phyloP scores from a whole-genome alignment of 106 monocot genomes.

The Acorus calamus region DNA sequence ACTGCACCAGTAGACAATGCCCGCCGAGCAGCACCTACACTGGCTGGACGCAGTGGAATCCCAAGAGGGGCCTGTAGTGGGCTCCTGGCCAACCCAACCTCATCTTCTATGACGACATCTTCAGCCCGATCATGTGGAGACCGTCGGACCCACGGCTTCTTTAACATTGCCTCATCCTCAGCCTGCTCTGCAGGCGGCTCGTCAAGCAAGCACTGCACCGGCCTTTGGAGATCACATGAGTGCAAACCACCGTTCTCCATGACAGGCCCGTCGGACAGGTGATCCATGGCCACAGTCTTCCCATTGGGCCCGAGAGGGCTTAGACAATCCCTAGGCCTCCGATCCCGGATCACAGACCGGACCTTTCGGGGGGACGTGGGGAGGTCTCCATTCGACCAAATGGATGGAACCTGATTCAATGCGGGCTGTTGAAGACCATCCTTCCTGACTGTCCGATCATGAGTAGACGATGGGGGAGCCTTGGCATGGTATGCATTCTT shows the following conservation, averaged over 20 bases:
- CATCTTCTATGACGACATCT: slow-evolving; percentile 6
- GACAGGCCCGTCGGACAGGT: slow-evolving; percentile 7
- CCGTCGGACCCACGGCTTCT: slow-evolving; percentile 1
- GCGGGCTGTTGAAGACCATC: no score
- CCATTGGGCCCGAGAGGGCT: slow-evolving; percentile 43
- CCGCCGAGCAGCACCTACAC: slow-evolving; percentile 39
- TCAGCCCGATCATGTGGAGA: slow-evolving; percentile 1
- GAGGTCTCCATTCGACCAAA: slow-evolving; percentile 44
- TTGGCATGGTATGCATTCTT: slow-evolving; percentile 49
- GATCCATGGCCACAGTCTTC: slow-evolving; percentile 13
- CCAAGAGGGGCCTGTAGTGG: slow-evolving; percentile 72
- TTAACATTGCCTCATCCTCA: slow-evolving; percentile 15
- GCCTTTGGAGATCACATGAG: slow-evolving; percentile 22
- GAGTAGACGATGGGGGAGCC: slow-evolving; percentile 7
- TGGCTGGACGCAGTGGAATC: slow-evolving; percentile 63
- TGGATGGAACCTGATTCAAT: no score
- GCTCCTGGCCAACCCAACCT: slow-evolving; percentile 10
- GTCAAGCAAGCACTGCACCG: slow-evolving; percentile 10
- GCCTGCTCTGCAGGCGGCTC: slow-evolving; percentile 17
- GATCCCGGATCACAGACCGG: slow-evolving; percentile 17
- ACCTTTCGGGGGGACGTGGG: slow-evolving; percentile 24
- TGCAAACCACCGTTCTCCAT: slow-evolving; percentile 27
- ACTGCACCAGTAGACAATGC: slow-evolving; percentile 10
- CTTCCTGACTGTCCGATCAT: slow-evolving; percentile 8
- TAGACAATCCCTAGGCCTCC: slow-evolving; percentile 28